Percentiles rank a stretch among this genome's conserved stretches.
These are phyloP conservation scores for Pholiota molesta DNA, from an alignment of 768 basidiomycete genomes.

Conservation along the genomic window DNA sequence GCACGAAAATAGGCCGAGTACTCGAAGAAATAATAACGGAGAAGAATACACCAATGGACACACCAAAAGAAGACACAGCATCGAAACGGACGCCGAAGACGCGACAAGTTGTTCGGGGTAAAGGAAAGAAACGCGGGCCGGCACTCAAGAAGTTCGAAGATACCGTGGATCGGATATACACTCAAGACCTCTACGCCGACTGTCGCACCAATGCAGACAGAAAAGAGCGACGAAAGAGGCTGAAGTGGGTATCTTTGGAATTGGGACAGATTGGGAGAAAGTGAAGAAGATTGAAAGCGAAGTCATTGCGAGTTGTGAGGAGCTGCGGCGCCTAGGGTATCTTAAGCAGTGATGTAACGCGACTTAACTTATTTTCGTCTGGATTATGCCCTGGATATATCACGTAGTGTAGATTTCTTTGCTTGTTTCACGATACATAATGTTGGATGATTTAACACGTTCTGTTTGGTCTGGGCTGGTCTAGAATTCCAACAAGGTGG, in stretches of 20 bases:
- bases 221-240: constrained; percentile 74
- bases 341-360: constrained; percentile 29
- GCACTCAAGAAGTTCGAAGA: constrained; percentile 69
- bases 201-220: constrained; percentile 73
- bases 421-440: constrained; percentile 17
- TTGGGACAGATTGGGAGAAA: constrained; percentile 93
- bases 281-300: constrained; percentile 74
- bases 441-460: constrained; percentile 12
- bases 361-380: constrained; percentile 27
- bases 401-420: constrained; percentile 24
- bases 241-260: constrained; percentile 86
- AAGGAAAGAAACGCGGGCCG: constrained; percentile 40
- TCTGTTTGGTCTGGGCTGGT: constrained; percentile 19
- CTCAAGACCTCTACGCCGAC: constrained; percentile 65
- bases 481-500: constrained; percentile 23
- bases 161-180: constrained; percentile 74
- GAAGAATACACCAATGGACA: constrained; percentile 15
- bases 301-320: constrained; percentile 76
- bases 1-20: constrained; percentile 38
- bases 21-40: constrained; percentile 29
- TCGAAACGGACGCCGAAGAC: constrained; percentile 36
- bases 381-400: constrained; percentile 24
- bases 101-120: constrained; percentile 26
- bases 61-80: constrained; percentile 21
- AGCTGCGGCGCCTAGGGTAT: constrained; percentile 65